Percentiles rank a stretch among this genome's conserved stretches.
phyloP scores from a whole-genome alignment of 768 basidiomycete species.

The Hydnomerulius pinastri region DNA sequence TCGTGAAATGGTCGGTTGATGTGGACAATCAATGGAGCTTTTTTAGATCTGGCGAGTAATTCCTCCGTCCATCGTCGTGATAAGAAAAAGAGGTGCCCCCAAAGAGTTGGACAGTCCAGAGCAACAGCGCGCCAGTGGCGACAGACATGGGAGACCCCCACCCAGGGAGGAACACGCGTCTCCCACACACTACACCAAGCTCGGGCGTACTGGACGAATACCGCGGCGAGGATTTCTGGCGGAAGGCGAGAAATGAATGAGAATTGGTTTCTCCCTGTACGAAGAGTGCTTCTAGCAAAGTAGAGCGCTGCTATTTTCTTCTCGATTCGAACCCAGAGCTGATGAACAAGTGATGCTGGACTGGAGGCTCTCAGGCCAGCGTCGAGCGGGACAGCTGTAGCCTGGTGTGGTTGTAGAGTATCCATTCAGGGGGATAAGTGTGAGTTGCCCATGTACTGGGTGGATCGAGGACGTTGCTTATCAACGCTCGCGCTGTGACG shows the following conservation, averaged over 20 bases:
- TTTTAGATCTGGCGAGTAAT: neutral
- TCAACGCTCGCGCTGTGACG: too few relatives aligned
- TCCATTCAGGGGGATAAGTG: too few relatives aligned
- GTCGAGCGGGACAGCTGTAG: too few relatives aligned
- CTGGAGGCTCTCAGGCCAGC: too few relatives aligned
- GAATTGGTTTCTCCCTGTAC: slow-evolving; percentile 2
- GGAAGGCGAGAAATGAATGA: slow-evolving; percentile 5
- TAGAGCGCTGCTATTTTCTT: neutral
- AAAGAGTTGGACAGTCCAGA: slow-evolving; percentile 39
- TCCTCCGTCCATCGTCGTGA: neutral
- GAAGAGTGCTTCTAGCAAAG: slow-evolving; percentile 1
- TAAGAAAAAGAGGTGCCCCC: slow-evolving; percentile 26
- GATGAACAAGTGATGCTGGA: neutral
- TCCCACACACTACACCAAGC: too few relatives aligned
- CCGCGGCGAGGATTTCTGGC: slow-evolving; percentile 5
- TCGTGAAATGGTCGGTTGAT: too few relatives aligned
- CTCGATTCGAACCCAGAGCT: slow-evolving; percentile 4
- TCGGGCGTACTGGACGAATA: slow-evolving; percentile 3
- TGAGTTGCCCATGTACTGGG: too few relatives aligned
- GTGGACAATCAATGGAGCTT: too few relatives aligned
- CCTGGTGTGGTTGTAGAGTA: too few relatives aligned
- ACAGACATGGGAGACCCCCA: slow-evolving; percentile 5
- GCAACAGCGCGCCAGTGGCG: slow-evolving; percentile 43
- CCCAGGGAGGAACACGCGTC: neutral
- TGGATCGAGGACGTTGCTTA: too few relatives aligned